Evolutionary conservation across 2,329 filamentous ascomycete species (phyloP).

Genomic region (Calonectria pteridis): DNA sequence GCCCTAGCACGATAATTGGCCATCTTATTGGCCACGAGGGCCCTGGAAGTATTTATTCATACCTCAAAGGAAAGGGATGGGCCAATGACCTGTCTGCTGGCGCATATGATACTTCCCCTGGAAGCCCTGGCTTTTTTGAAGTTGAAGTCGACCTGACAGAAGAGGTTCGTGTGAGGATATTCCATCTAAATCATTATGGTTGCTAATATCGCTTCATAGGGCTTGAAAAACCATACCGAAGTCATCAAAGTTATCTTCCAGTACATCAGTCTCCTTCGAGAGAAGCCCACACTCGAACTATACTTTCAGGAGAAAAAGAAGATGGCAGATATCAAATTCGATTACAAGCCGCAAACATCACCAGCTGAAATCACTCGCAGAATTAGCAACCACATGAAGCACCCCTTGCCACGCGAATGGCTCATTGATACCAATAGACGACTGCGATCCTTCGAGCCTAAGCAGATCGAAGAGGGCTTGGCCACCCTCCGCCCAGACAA

Average conservation of each 20-base stretch:
- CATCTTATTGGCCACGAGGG: conserved; percentile 94
- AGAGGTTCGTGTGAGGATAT: conserved; percentile 64
- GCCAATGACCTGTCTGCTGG: conserved; percentile 86
- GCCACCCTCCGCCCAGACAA: conserved; percentile 86
- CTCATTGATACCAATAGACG: conserved; percentile 83
- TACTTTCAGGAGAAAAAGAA: conserved; percentile 93
- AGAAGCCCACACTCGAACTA: conserved; percentile 87
- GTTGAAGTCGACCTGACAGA: conserved; percentile 85
- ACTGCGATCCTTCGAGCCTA: conserved; percentile 83
- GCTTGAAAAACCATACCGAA: conserved; percentile 83
- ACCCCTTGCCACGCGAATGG: conserved; percentile 86
- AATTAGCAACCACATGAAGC: conserved; percentile 92
- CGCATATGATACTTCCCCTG: conserved; percentile 80
- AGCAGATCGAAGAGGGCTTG: conserved; percentile 81
- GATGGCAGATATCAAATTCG: conserved; percentile 93
- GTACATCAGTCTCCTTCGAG: conserved; percentile 88
- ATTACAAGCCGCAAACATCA: conserved; percentile 91
- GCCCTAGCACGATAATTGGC: conserved; percentile 86
- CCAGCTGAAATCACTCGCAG: conserved; percentile 90
- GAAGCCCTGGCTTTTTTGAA: conserved; percentile 81
- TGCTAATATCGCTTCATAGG: conserved; percentile 48
- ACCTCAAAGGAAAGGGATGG: conserved; percentile 92
- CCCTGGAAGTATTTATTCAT: conserved; percentile 89
- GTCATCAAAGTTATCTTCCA: conserved; percentile 90
- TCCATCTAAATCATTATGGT: background rate